These are phyloP conservation scores for Eruca vesicaria DNA, from an alignment of 441 rosid species.

Conservation along the genomic window DNA sequence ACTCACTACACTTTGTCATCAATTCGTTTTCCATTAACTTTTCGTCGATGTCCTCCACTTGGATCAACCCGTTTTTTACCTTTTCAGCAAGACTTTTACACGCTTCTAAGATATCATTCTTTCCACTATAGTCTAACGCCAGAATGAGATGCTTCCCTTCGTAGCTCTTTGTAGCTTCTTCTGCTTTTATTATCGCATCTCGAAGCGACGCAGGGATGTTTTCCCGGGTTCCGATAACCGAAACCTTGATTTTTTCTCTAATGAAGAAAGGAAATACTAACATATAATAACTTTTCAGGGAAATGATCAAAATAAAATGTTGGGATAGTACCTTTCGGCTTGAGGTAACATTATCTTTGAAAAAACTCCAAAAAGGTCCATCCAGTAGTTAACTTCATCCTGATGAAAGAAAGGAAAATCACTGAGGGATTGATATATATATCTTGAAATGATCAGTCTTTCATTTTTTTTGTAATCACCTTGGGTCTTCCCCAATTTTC, in stretches of 20 bases:
- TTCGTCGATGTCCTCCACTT: not conserved
- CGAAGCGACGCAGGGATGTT: not conserved
- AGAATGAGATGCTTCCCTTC: not conserved
- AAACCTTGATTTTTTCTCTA: not conserved
- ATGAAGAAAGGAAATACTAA: not conserved
- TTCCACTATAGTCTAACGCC: not conserved
- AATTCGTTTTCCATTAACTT: not conserved
- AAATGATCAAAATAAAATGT: not conserved
- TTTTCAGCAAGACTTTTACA: not conserved
- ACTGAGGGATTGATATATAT: not conserved
- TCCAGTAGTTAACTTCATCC: not conserved
- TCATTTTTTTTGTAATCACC: not conserved
- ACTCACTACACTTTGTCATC: not conserved
- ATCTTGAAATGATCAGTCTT: not conserved
- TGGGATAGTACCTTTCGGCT: not conserved
- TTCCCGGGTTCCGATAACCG: not conserved
- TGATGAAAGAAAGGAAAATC: not conserved
- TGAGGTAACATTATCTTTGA: not conserved
- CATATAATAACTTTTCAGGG: not conserved
- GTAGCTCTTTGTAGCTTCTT: not conserved
- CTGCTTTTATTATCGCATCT: not conserved
- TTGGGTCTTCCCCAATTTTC: not conserved
- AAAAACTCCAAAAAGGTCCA: not conserved
- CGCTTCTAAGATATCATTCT: not conserved
- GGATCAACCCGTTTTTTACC: not conserved